Evolutionary conservation across 148 eudicot species (phyloP).

Genomic region (Amaranthus cruentus): DNA sequence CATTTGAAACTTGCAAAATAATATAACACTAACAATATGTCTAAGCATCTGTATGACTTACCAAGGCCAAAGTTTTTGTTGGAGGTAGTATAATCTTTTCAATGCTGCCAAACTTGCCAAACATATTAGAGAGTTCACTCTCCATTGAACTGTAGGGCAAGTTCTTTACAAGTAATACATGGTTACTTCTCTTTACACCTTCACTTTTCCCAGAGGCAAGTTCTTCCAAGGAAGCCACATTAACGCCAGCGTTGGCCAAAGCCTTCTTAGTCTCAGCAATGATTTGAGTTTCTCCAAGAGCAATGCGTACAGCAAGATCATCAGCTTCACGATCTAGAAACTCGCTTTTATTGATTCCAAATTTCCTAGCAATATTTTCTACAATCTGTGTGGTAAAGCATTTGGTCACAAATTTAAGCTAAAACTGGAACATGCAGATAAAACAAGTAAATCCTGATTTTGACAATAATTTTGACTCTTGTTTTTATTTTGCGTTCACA

Average conservation of each 20-base stretch:
- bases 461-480: background rate
- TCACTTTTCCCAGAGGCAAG: slow-evolving; percentile 55
- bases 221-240: slow-evolving; percentile 66
- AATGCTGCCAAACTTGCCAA: slow-evolving; percentile 78
- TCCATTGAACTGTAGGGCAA: slow-evolving; percentile 81
- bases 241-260: slow-evolving; percentile 78
- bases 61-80: slow-evolving; percentile 85
- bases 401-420: background rate
- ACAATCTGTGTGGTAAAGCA: slow-evolving; percentile 47
- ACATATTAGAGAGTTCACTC: slow-evolving; percentile 71
- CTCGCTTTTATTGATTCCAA: slow-evolving; percentile 79
- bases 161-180: slow-evolving; percentile 79
- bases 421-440: background rate
- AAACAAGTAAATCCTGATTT: background rate
- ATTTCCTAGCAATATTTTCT: slow-evolving; percentile 82
- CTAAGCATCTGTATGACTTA: slow-evolving; percentile 25
- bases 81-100: slow-evolving; percentile 92
- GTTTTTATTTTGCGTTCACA: background rate
- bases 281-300: slow-evolving; percentile 90
- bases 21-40: background rate
- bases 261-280: slow-evolving; percentile 91
- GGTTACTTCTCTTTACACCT: slow-evolving; percentile 71
- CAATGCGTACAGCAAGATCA: slow-evolving; percentile 88
- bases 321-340: slow-evolving; percentile 75
- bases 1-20: background rate